Evolutionary conservation across 2,329 filamentous ascomycete species (phyloP).

Genomic region (Cryphonectria carpinicola): DNA sequence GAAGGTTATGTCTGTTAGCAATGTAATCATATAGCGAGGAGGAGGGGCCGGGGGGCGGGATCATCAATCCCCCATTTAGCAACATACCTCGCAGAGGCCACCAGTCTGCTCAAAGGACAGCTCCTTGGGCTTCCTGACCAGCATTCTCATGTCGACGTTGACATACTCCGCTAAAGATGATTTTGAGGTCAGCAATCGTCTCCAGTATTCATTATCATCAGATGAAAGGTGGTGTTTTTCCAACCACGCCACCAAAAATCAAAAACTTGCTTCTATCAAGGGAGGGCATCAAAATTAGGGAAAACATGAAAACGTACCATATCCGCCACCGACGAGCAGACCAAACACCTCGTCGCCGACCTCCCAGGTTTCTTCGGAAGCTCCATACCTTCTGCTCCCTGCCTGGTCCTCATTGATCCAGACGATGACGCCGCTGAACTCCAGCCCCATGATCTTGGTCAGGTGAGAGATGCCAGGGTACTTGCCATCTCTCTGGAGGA

Average conservation of each 20-base stretch:
- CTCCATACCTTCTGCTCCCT: background rate
- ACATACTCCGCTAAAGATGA: constrained; percentile 1
- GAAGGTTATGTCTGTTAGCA: background rate
- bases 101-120: constrained; percentile 1
- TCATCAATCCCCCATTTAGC: too few species aligned
- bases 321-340: constrained; percentile 5
- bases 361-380: background rate
- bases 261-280: background rate
- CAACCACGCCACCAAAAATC: background rate
- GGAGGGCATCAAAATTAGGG: background rate
- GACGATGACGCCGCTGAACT: constrained; percentile 5
- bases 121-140: constrained; percentile 3
- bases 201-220: background rate
- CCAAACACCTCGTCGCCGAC: constrained; percentile 8
- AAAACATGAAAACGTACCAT: background rate
- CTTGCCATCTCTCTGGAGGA: constrained; percentile 5
- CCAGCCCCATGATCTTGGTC: constrained; percentile 4
- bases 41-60: too few species aligned
- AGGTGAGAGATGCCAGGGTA: constrained; percentile 6
- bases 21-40: too few species aligned
- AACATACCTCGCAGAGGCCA: constrained; percentile 1
- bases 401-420: background rate
- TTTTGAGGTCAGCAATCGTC: background rate
- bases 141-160: constrained; percentile 5
- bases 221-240: background rate